These are phyloP conservation scores for Osmanthus fragrans DNA, from an alignment of 257 asterid genomes.

Conservation along the genomic window DNA sequence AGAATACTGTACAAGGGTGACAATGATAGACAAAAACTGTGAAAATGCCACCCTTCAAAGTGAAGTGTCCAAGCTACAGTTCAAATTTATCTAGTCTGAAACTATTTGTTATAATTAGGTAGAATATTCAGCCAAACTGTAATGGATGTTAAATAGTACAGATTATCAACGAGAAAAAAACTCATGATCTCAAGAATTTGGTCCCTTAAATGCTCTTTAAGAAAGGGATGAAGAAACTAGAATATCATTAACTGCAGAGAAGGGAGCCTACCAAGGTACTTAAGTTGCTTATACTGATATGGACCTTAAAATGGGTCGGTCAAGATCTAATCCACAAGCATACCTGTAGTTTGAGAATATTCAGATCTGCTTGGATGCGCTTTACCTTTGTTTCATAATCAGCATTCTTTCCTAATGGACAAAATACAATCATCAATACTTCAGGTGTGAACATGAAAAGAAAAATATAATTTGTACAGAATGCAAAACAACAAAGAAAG, in stretches of 20 bases:
- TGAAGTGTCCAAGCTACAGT: not conserved
- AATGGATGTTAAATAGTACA: not conserved
- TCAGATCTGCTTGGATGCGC: conserved; percentile 91
- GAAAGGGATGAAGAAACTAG: not conserved
- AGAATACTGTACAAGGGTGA: not conserved
- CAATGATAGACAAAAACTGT: not conserved
- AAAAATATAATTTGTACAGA: conserved; percentile 6
- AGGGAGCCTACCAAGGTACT: conserved; percentile 1
- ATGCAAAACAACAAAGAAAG: conserved; percentile 9
- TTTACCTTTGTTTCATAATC: conserved; percentile 59
- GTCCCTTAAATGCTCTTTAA: not conserved
- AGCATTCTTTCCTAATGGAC: conserved; percentile 55
- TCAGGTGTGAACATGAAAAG: conserved; percentile 27
- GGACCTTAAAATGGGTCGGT: conserved; percentile 3
- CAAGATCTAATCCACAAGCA: conserved; percentile 6
- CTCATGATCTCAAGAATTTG: not conserved
- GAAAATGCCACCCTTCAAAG: not conserved
- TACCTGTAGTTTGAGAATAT: conserved; percentile 81
- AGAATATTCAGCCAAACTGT: conserved; percentile 2
- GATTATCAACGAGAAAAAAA: not conserved
- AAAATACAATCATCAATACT: conserved; percentile 16
- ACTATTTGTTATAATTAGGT: conserved; percentile 5
- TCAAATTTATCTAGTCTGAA: not conserved
- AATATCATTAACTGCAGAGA: not conserved
- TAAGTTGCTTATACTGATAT: not conserved